Conservation (phyloP, 1,139 yeast species). For the Yamadazyma atmosphaerica region DNA sequence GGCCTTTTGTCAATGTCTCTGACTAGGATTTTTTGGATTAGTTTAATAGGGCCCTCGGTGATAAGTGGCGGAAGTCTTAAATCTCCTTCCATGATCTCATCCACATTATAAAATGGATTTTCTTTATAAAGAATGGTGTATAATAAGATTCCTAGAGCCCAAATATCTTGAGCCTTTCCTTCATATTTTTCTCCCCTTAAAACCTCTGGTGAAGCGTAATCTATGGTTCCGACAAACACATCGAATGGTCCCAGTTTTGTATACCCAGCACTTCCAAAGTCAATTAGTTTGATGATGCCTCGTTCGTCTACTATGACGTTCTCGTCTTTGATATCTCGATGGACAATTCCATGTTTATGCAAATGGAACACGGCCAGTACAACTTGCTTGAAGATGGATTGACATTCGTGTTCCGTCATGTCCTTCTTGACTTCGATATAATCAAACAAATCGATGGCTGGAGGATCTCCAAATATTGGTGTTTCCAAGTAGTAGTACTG, state of each 20-base stretch:
- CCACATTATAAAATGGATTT: constrained; percentile 92
- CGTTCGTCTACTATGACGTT: constrained; percentile 83
- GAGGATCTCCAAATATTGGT: constrained; percentile 83
- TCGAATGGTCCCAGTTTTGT: constrained; percentile 91
- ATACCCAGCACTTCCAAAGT: constrained; percentile 94
- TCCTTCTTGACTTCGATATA: constrained; percentile 79
- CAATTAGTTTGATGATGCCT: constrained; percentile 80
- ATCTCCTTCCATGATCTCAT: constrained; percentile 91
- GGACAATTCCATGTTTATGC: constrained; percentile 85
- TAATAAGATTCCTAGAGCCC: constrained; percentile 92
- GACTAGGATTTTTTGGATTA: constrained; percentile 65
- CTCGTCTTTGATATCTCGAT: constrained; percentile 94
- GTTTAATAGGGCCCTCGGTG: constrained; percentile 55
- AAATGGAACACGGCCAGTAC: constrained; percentile 76
- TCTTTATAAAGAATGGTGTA: constrained; percentile 92
- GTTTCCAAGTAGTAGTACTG: constrained; percentile 87
- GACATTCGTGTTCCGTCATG: constrained; percentile 76
- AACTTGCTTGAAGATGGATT: constrained; percentile 75
- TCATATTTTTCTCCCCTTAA: constrained; percentile 83
- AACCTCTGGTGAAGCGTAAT: constrained; percentile 97
- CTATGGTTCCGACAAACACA: constrained; percentile 95
- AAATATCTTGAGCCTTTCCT: constrained; percentile 92
- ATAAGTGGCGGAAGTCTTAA: constrained; percentile 65
- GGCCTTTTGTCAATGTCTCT: constrained; percentile 69
- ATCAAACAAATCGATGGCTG: constrained; percentile 91